Conservation (phyloP, 805 yeast genomes). For the Pichia scutulata region DNA sequence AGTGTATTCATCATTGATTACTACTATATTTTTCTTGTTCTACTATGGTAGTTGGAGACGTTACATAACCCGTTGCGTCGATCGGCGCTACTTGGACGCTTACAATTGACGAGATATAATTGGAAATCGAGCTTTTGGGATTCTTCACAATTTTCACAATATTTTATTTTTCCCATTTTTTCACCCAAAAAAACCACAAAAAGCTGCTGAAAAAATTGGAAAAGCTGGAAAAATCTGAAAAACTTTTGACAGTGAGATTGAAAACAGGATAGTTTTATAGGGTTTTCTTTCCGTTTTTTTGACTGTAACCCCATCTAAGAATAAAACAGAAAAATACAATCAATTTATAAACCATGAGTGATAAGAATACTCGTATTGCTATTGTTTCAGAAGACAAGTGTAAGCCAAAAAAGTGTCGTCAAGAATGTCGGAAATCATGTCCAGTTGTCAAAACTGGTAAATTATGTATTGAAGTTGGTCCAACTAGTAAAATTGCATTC, state of each 20-base stretch:
- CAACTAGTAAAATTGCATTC: conserved; percentile 85
- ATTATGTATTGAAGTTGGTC: conserved; percentile 92
- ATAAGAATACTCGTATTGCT: conserved; percentile 73
- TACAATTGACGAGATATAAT: not conserved
- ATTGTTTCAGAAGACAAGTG: conserved; percentile 91
- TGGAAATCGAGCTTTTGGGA: not conserved
- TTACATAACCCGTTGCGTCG: too few relatives aligned
- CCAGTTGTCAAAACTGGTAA: conserved; percentile 98
- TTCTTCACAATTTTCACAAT: not conserved
- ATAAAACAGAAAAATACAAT: not conserved
- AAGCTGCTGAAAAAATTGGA: not conserved
- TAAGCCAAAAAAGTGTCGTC: conserved; percentile 97
- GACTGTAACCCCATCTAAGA: not conserved
- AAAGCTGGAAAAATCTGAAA: not conserved
- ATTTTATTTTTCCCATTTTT: not conserved
- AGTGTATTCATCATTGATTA: too few relatives aligned
- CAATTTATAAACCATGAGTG: conserved; percentile 22
- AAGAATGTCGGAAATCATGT: conserved; percentile 94
- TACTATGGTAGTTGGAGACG: too few relatives aligned
- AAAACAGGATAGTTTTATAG: not conserved
- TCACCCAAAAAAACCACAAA: not conserved
- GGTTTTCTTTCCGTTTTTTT: not conserved
- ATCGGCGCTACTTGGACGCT: not conserved
- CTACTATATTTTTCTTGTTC: too few relatives aligned
- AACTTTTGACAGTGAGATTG: not conserved